Evolutionary conservation across 306 rosid species (phyloP), one percentile per base, ranked within the genome.

Genomic region (Citrullus amarus): DNA sequence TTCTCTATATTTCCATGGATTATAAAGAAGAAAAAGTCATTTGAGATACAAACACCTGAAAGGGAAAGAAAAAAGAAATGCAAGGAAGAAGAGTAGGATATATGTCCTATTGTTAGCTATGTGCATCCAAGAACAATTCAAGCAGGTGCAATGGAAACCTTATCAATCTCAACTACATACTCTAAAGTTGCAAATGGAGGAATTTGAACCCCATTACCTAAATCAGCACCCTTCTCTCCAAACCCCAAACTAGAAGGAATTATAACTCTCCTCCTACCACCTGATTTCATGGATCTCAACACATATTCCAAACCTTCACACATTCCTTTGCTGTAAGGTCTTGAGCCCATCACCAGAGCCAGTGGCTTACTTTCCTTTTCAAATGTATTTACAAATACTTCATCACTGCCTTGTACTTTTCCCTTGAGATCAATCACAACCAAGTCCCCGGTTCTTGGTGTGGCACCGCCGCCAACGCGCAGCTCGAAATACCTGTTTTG

Each of bases 91-190:
- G 4, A 8, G 53, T 25, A 63, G 2, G 2, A 70, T 69, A 69
- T n/a, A 36, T 41, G 51, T 69, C 1, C 22, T 46, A 46, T 46
- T 14, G 57, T 43, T 46, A 44, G 58, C n/a, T 70, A 46, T 44
- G 59, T 25, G 41, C 59, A 71, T 48, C 41, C 22, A 22, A 71
- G 20, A 71, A 46, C 20, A 46, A 70, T 74, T 88, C 78, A 95
- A 78, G 93, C 92, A 0, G 99, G 97, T 55, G 99, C 99, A 82
- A 92, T 92, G 79, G 99, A 92, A 46, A 92, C 99, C 85, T 85
- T 89, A 8, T 89, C 99, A 86, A 95, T 84, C 89, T 92, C 90
- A 55, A 95, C 86, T 75, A 86, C 44, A 60, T 91, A 95, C 36
- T 92, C 97, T 30, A 91, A 89, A n/a, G 97, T 91, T 44, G 97